These are phyloP conservation scores for Angomonas desouzai DNA, from an alignment of 208 protist species.

Conservation along the genomic window DNA sequence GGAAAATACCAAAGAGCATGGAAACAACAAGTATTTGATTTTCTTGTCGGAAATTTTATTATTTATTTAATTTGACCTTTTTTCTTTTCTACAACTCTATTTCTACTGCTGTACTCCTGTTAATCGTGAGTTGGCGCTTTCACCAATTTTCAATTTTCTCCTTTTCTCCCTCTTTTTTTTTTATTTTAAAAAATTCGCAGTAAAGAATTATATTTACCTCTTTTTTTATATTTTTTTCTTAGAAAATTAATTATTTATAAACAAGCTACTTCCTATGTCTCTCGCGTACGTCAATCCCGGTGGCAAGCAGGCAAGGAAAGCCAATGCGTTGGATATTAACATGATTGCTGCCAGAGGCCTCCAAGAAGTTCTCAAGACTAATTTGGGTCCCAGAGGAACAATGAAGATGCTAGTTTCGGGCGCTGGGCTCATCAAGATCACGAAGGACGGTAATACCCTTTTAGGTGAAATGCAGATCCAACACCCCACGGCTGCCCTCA, in stretches of 20 bases:
- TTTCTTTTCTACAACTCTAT: conserved; percentile 7
- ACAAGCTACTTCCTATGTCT: too few relatives aligned
- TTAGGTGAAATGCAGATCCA: conserved; percentile 99
- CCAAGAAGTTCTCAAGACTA: conserved; percentile 98
- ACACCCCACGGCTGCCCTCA: conserved; percentile 99
- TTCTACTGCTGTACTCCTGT: too few relatives aligned
- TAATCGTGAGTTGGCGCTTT: conserved; percentile 1
- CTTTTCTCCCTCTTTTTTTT: neutral
- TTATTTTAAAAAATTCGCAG: too few relatives aligned
- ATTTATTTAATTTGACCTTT: conserved; percentile 13
- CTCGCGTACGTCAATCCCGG: conserved; percentile 91
- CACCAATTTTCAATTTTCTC: conserved; percentile 4
- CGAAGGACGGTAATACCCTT: conserved; percentile 99
- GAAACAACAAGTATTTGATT: conserved; percentile 1
- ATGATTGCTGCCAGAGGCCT: conserved; percentile 98
- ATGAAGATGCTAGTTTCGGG: conserved; percentile 99
- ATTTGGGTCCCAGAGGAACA: conserved; percentile 99
- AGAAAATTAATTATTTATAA: conserved; percentile 4
- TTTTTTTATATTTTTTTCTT: conserved; percentile 17
- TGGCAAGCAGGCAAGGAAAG: conserved; percentile 76
- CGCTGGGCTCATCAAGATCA: conserved; percentile 99
- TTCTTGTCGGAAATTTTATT: conserved; percentile 17
- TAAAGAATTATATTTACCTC: neutral
- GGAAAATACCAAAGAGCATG: neutral
- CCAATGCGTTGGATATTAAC: conserved; percentile 97